phyloP scores from a whole-genome alignment of 208 protist genomes.

The Crithidia brevicula region DNA sequence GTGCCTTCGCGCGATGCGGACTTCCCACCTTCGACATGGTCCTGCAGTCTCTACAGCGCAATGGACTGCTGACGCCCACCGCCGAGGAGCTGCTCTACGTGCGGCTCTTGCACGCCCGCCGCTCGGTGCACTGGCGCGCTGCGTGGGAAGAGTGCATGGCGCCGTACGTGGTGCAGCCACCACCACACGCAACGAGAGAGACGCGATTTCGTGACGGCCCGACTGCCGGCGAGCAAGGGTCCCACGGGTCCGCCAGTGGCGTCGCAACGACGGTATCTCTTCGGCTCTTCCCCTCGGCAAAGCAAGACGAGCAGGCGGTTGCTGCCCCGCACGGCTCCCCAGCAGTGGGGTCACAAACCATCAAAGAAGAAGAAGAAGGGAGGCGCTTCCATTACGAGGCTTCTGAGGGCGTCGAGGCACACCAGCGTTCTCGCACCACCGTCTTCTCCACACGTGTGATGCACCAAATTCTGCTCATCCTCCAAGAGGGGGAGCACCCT shows the following conservation, averaged over 20 bases:
- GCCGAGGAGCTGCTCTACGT: slow-evolving; percentile 67
- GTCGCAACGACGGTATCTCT: background rate
- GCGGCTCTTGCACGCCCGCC: slow-evolving; percentile 69
- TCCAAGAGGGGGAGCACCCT: slow-evolving; percentile 75
- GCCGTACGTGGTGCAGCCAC: slow-evolving; percentile 6
- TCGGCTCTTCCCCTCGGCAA: background rate
- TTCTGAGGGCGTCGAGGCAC: too few relatives aligned
- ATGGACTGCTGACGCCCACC: slow-evolving; percentile 48
- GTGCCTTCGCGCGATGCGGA: slow-evolving; percentile 59
- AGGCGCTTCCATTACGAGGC: too few relatives aligned
- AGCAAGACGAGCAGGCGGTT: too few relatives aligned
- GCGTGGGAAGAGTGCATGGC: slow-evolving; percentile 45
- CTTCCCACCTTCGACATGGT: slow-evolving; percentile 67
- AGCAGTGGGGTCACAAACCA: too few relatives aligned
- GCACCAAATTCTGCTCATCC: slow-evolving; percentile 56
- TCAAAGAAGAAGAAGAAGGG: background rate
- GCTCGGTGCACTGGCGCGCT: slow-evolving; percentile 45
- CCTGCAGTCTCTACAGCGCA: slow-evolving; percentile 55
- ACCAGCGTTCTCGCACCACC: too few relatives aligned
- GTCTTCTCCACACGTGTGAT: slow-evolving; percentile 64
- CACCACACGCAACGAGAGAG: background rate
- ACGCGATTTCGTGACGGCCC: background rate
- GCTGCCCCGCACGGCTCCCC: too few relatives aligned
- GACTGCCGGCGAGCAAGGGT: background rate
- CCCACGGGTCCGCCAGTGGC: too few relatives aligned